Percentiles rank a stretch among this genome's conserved stretches.
phyloP scores from a whole-genome alignment of 306 rosid genomes.

The Vigna nakashimae region DNA sequence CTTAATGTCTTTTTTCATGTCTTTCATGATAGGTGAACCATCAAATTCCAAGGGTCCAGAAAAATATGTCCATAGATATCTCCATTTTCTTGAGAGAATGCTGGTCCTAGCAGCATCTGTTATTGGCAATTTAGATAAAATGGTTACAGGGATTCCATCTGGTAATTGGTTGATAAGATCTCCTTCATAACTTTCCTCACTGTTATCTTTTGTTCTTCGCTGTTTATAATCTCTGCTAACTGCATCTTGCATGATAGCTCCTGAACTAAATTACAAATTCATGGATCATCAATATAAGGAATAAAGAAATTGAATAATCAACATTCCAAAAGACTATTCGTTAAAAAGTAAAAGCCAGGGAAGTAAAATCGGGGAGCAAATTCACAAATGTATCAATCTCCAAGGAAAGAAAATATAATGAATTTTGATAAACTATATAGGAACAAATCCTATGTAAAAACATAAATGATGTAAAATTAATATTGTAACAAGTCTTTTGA shows the following conservation, averaged over 20 bases:
- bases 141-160: slow-evolving; percentile 45
- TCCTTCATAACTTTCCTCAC: slow-evolving; percentile 28
- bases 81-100: slow-evolving; percentile 53
- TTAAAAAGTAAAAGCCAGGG: neutral
- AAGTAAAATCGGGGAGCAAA: neutral
- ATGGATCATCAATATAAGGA: slow-evolving; percentile 24
- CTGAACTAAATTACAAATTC: slow-evolving; percentile 30
- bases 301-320: neutral
- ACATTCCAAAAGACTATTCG: neutral
- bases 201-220: slow-evolving; percentile 38
- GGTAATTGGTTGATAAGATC: slow-evolving; percentile 50
- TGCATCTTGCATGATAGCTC: slow-evolving; percentile 40
- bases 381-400: neutral
- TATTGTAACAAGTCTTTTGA: slow-evolving; percentile 1
- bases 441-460: slow-evolving; percentile 2
- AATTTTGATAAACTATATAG: neutral
- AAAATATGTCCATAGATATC: slow-evolving; percentile 39
- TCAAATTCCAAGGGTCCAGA: slow-evolving; percentile 47
- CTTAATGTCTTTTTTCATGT: slow-evolving; percentile 36
- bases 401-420: neutral
- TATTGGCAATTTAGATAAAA: slow-evolving; percentile 47
- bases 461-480: slow-evolving; percentile 21
- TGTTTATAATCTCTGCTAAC: slow-evolving; percentile 30
- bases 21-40: slow-evolving; percentile 52
- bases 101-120: slow-evolving; percentile 50